phyloP scores from a whole-genome alignment of 257 asterid genomes.

The Nicotiana tomentosiformis region DNA sequence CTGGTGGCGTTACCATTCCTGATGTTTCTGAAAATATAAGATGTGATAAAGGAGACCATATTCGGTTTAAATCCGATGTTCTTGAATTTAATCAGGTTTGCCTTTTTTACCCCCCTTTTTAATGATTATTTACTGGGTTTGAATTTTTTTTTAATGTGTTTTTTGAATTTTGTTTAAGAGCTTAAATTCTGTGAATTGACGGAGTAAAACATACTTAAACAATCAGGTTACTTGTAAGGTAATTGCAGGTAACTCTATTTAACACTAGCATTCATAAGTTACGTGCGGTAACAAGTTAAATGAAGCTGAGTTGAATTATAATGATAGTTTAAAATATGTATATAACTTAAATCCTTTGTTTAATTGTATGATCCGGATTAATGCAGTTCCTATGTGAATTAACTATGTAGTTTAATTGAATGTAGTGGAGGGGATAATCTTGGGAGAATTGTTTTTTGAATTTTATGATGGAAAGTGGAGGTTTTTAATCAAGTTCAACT shows the following conservation, averaged over 20 bases:
- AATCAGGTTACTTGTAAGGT: too few relatives aligned
- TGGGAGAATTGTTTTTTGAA: neutral
- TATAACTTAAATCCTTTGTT: too few relatives aligned
- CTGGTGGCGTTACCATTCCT: conserved; percentile 62
- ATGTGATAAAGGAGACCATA: conserved; percentile 86
- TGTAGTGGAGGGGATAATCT: neutral
- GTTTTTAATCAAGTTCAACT: neutral
- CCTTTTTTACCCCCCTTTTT: neutral
- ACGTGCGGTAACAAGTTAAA: too few relatives aligned
- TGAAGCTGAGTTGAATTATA: too few relatives aligned
- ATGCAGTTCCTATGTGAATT: neutral
- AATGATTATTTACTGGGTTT: neutral
- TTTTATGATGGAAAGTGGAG: neutral
- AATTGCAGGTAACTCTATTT: too few relatives aligned
- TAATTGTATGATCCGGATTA: neutral
- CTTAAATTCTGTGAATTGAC: too few relatives aligned
- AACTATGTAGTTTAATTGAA: neutral
- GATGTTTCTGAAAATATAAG: conserved; percentile 74
- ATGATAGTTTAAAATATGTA: too few relatives aligned
- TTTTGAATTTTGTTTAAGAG: too few relatives aligned
- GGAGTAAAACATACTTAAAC: too few relatives aligned
- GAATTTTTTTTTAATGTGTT: neutral
- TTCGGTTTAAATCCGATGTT: conserved; percentile 93
- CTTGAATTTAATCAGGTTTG: conserved; percentile 85
- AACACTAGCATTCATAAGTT: too few relatives aligned